Evolutionary conservation across 2,329 filamentous ascomycete genomes (phyloP).

Genomic region (Myriosclerotinia scirpicola): DNA sequence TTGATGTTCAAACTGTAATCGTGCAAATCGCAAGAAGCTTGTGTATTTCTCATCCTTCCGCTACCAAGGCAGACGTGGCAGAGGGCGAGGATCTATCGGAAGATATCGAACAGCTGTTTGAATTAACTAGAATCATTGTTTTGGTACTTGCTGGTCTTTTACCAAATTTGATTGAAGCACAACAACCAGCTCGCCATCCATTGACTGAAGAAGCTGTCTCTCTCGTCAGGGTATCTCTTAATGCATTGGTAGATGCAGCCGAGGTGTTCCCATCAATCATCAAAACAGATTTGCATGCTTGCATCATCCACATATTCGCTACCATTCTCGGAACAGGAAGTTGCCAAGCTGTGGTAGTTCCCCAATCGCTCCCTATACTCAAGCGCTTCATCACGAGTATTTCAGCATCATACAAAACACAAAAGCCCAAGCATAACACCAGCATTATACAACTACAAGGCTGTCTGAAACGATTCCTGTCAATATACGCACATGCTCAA

Average conservation of each 20-base stretch:
- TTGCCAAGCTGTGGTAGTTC: constrained; percentile 86
- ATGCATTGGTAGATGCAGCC: constrained; percentile 89
- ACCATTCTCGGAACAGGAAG: constrained; percentile 84
- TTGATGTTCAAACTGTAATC: constrained; percentile 87
- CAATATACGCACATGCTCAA: constrained; percentile 74
- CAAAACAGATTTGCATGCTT: constrained; percentile 92
- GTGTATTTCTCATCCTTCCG: constrained; percentile 88
- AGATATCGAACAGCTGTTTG: constrained; percentile 97
- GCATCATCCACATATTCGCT: constrained; percentile 94
- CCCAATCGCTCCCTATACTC: constrained; percentile 85
- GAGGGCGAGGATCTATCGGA: constrained; percentile 83
- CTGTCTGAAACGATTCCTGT: constrained; percentile 78
- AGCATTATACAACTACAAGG: constrained; percentile 66
- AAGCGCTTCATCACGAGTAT: constrained; percentile 86
- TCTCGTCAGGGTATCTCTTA: constrained; percentile 76
- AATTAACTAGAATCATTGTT: constrained; percentile 93
- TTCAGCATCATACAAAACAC: constrained; percentile 49
- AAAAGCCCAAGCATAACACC: constrained; percentile 42
- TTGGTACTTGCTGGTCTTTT: constrained; percentile 85
- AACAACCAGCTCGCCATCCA: constrained; percentile 64
- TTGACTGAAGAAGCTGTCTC: constrained; percentile 85
- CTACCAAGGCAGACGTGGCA: constrained; percentile 63
- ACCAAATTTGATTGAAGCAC: constrained; percentile 71
- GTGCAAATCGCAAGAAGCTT: constrained; percentile 90
- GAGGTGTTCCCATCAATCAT: constrained; percentile 96